Evolutionary conservation across 2,329 filamentous ascomycete genomes (phyloP).

Genomic region (Phialophora verrucosa): DNA sequence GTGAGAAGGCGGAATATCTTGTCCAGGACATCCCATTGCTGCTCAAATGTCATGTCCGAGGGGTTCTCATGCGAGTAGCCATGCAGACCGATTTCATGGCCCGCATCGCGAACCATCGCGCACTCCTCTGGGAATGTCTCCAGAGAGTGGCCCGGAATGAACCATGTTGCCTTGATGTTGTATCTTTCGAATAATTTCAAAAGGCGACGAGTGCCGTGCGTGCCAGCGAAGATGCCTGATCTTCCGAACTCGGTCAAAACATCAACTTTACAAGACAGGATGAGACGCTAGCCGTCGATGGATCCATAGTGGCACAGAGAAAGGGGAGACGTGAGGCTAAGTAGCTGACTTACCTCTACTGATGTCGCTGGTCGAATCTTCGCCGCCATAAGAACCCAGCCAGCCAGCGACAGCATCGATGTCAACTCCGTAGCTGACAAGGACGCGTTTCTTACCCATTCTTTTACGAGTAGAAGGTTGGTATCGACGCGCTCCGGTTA

Average conservation of each 20-base stretch:
- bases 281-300: no score
- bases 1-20: constrained; percentile 76
- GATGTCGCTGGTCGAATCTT: constrained; percentile 75
- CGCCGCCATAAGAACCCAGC: constrained; percentile 75
- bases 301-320: no score
- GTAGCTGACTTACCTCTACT: constrained; percentile 60
- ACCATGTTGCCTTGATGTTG: constrained; percentile 71
- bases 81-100: constrained; percentile 71
- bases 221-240: constrained; percentile 68
- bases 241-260: no score
- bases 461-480: no score
- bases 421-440: constrained; percentile 70
- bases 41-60: constrained; percentile 72
- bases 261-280: no score
- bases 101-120: constrained; percentile 64
- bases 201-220: constrained; percentile 67
- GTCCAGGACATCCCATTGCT: constrained; percentile 76
- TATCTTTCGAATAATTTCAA: constrained; percentile 75
- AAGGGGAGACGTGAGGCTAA: no score
- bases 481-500: no score
- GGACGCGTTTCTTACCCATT: constrained; percentile 57
- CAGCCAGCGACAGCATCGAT: constrained; percentile 78
- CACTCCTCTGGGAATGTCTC: constrained; percentile 72
- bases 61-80: constrained; percentile 79
- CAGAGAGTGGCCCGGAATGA: constrained; percentile 67